phyloP scores from a whole-genome alignment of 345 rosid genomes.

The Pugionium dolabratum region DNA sequence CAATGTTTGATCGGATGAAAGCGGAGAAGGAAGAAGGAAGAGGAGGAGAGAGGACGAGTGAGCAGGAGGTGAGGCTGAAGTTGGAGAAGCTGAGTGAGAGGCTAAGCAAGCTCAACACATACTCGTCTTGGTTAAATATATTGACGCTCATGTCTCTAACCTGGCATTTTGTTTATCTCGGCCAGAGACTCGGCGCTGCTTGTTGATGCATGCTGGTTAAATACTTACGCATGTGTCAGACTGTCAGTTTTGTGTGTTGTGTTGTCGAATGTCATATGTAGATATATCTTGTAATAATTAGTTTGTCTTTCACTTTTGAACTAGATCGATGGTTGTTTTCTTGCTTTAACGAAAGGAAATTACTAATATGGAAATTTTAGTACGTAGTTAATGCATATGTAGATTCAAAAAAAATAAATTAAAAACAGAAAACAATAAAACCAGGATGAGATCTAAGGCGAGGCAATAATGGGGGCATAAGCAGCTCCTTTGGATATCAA shows the following conservation, averaged over 20 bases:
- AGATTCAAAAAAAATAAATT: too few relatives aligned
- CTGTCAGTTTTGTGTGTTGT: neutral
- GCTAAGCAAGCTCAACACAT: constrained; percentile 64
- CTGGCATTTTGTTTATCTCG: constrained; percentile 66
- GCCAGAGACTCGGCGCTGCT: constrained; percentile 44
- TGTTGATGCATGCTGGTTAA: constrained; percentile 32
- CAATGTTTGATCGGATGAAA: constrained; percentile 71
- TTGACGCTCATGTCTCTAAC: constrained; percentile 59
- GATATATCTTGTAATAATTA: neutral
- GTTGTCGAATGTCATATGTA: constrained; percentile 8
- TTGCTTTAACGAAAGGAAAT: too few relatives aligned
- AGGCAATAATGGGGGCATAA: too few relatives aligned
- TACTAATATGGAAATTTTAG: too few relatives aligned
- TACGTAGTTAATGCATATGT: too few relatives aligned
- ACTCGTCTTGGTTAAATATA: constrained; percentile 62
- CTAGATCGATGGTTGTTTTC: too few relatives aligned
- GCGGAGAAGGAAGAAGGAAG: constrained; percentile 80
- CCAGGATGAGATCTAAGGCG: too few relatives aligned
- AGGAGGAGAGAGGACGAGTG: constrained; percentile 47
- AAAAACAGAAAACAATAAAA: too few relatives aligned
- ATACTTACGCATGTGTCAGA: too few relatives aligned
- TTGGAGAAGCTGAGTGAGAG: constrained; percentile 48
- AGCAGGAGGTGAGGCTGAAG: constrained; percentile 37
- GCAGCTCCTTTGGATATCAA: too few relatives aligned
- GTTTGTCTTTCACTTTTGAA: too few relatives aligned